Conservation (phyloP, 1,284 basidiomycete species). For the Tilletia horrida region DNA sequence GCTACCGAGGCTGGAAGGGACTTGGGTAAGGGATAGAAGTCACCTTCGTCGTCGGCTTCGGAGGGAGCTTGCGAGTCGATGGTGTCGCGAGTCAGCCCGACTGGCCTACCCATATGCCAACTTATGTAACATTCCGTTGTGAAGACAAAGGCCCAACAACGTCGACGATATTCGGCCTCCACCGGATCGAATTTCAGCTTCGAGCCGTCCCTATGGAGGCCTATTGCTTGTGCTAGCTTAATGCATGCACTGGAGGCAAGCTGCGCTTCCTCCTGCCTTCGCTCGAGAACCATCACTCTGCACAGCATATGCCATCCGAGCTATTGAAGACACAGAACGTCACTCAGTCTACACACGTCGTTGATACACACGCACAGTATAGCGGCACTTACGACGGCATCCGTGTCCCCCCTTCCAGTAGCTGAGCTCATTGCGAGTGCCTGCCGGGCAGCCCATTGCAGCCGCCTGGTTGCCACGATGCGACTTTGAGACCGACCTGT, state of each 20-base stretch:
- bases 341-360: not conserved
- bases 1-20: not conserved
- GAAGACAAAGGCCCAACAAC: constrained; percentile 90
- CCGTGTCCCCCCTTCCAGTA: not conserved
- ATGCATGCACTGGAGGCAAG: not conserved
- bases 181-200: constrained; percentile 62
- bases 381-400: not conserved
- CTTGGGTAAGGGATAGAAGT: constrained; percentile 1
- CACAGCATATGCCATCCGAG: not conserved
- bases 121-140: not conserved
- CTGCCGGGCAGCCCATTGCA: constrained; percentile 22
- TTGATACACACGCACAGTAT: not conserved
- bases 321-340: not conserved
- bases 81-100: not conserved
- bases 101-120: constrained; percentile 14
- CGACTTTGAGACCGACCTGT: constrained; percentile 18
- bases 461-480: constrained; percentile 18
- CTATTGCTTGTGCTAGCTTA: constrained; percentile 74
- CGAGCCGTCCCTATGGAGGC: constrained; percentile 84
- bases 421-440: constrained; percentile 25
- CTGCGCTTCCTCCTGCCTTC: constrained; percentile 2
- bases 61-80: constrained; percentile 4
- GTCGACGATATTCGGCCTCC: constrained; percentile 80
- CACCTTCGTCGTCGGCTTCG: constrained; percentile 7
- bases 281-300: constrained; percentile 3